Base-by-base conservation (phyloP, 2,329 filamentous ascomycete species). In the Penicillium verrucosum region DNA sequence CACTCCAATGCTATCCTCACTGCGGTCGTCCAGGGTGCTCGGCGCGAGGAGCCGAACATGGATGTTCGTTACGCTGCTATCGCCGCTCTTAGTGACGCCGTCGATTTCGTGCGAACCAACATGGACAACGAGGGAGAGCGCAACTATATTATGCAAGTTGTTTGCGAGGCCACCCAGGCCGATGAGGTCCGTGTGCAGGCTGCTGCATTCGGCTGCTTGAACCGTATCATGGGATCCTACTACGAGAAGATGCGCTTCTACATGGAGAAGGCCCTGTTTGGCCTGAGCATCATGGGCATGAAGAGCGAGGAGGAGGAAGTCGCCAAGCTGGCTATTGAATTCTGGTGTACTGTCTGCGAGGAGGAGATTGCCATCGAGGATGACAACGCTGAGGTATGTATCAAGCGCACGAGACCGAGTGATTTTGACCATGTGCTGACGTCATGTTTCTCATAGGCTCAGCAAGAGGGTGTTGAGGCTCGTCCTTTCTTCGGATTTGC, bases 241-340 rank as follows among this genome's bases (percentile, higher is more conserved):
- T 99, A 99, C 76, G 94, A 99, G 70, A 95, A 97, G 80, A 99
- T 99, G 94, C 89, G 92, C 70, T 99, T 97, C 79, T 99, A 99
- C 81, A 99, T 99, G 94, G 94, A 99, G 82, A 97, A 97, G 85
- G 94, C 94, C 36, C 84, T 99, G 42, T 99, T 99, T 69, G 94
- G 94, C 57, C 83, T 99, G 40, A 99, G 94, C 38, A 96, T 99
- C 62, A 87, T 96, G 73, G 94, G 94, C 66, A 99, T 99, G 94
- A 97, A 96, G 85, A 95, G 87, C 68, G 88, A 92, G 8, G 94
- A 99, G 68, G 94, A 99, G 76, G 94, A 99, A 73, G 94, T 99
- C 52, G 90, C 94, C 60, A 99, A 99, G 83, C 83, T 99, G 55
- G 94, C 94, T 37, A 92, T 99, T 65, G 94, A 99, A 75, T 99